Percentiles rank a stretch among this genome's conserved stretches.
These are phyloP conservation scores for Rubus idaeus DNA, from an alignment of 306 rosid genomes.

Conservation along the genomic window DNA sequence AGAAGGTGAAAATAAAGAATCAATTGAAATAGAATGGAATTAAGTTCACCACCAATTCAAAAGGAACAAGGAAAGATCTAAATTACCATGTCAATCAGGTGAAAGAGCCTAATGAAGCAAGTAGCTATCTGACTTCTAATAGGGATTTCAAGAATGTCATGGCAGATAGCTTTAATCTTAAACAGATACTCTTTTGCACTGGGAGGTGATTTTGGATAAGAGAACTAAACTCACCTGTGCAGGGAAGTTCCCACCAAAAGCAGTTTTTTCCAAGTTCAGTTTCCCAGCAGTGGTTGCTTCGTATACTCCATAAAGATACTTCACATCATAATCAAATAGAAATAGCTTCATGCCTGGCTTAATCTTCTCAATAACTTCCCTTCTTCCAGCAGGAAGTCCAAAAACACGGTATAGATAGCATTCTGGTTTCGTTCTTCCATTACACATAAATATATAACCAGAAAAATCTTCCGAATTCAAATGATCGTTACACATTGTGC, in stretches of 20 bases:
- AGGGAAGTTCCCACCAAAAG: conserved; percentile 22
- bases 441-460: conserved; percentile 17
- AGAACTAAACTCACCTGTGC: conserved; percentile 14
- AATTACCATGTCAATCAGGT: conserved; percentile 1
- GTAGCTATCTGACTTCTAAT: background rate
- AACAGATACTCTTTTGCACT: background rate
- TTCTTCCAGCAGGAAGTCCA: conserved; percentile 22
- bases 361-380: conserved; percentile 11
- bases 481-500: background rate
- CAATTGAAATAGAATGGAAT: background rate
- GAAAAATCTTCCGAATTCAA: background rate
- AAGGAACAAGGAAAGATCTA: background rate
- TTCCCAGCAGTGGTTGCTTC: conserved; percentile 21
- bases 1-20: background rate
- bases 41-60: background rate
- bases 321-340: conserved; percentile 12
- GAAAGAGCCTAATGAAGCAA: background rate
- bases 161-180: background rate
- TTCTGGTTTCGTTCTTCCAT: conserved; percentile 20
- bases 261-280: conserved; percentile 12
- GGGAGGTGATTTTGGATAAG: background rate
- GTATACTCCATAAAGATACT: conserved; percentile 22
- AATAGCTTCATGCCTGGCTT: conserved; percentile 19
- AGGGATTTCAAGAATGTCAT: background rate
- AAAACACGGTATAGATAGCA: conserved; percentile 10